Evolutionary conservation across 345 rosid species (phyloP).

Genomic region (Ceriops tagal): DNA sequence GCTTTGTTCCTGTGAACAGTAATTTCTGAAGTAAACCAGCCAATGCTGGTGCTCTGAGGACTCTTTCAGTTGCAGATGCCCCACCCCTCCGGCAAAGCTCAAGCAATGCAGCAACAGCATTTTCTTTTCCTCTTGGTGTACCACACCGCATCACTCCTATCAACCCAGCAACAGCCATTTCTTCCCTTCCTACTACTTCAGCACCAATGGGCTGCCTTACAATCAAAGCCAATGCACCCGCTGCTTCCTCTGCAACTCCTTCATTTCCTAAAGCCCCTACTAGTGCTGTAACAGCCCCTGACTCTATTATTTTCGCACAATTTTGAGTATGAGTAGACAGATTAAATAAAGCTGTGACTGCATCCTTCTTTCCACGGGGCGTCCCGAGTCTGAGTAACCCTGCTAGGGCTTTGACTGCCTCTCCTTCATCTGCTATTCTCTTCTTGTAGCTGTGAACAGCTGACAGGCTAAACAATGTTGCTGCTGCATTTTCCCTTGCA

Average conservation of each 20-base stretch:
- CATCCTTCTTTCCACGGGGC: conserved; percentile 90
- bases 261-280: conserved; percentile 67
- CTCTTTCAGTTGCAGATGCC: conserved; percentile 61
- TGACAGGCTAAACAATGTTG: conserved; percentile 89
- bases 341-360: conserved; percentile 89
- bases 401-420: conserved; percentile 77
- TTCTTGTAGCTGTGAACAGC: conserved; percentile 93
- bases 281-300: conserved; percentile 71
- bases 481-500: conserved; percentile 96
- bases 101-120: conserved; percentile 89
- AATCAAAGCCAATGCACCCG: conserved; percentile 80
- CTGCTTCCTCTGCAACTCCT: conserved; percentile 92
- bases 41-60: conserved; percentile 74
- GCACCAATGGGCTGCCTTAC: conserved; percentile 81
- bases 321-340: conserved; percentile 81
- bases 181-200: conserved; percentile 76
- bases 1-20: conserved; percentile 85
- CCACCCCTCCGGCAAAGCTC: conserved; percentile 90
- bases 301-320: conserved; percentile 69
- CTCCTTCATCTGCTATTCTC: conserved; percentile 62
- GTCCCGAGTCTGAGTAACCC: conserved; percentile 68
- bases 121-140: conserved; percentile 92
- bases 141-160: conserved; percentile 86
- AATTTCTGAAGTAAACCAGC: conserved; percentile 73
- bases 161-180: conserved; percentile 63